These are phyloP conservation scores for Fusarium acutatum DNA, from an alignment of 2,329 filamentous ascomycete genomes.

Conservation along the genomic window DNA sequence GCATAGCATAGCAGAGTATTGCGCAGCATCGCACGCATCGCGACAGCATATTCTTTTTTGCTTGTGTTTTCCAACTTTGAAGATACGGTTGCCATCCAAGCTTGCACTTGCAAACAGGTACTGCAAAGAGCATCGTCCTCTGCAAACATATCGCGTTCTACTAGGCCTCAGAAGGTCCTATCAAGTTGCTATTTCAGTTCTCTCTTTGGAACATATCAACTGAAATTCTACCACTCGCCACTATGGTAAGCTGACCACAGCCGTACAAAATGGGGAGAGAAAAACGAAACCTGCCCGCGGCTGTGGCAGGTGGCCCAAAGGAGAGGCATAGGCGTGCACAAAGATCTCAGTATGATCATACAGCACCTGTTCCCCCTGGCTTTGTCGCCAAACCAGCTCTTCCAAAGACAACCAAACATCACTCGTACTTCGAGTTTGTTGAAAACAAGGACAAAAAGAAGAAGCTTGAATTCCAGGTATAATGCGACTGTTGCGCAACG, in stretches of 20 bases:
- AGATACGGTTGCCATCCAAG: background rate
- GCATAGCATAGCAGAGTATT: slow-evolving; percentile 18
- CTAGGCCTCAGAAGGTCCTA: slow-evolving; percentile 19
- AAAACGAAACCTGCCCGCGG: slow-evolving; percentile 46
- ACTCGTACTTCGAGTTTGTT: slow-evolving; percentile 70
- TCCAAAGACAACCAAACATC: slow-evolving; percentile 61
- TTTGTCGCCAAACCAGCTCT: slow-evolving; percentile 51
- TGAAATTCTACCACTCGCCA: slow-evolving; percentile 27
- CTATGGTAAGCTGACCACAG: slow-evolving; percentile 43
- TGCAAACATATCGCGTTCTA: slow-evolving; percentile 22
- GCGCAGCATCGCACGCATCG: background rate
- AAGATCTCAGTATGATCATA: slow-evolving; percentile 46
- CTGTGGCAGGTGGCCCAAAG: slow-evolving; percentile 46
- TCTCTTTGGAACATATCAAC: slow-evolving; percentile 21
- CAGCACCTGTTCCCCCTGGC: slow-evolving; percentile 46
- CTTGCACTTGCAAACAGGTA: slow-evolving; percentile 15
- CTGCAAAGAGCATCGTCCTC: slow-evolving; percentile 12
- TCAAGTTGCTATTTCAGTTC: slow-evolving; percentile 33
- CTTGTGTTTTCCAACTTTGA: slow-evolving; percentile 6
- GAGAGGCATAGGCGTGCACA: slow-evolving; percentile 48
- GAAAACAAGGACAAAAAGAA: slow-evolving; percentile 71
- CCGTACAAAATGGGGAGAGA: slow-evolving; percentile 48
- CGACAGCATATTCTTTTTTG: slow-evolving; percentile 10
- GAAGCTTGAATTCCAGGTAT: slow-evolving; percentile 70
- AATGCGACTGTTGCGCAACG: slow-evolving; percentile 31